Evolutionary conservation across 768 basidiomycete genomes (phyloP), one percentile per base, ranked within the genome.

Genomic region (Fibroporia radiculosa): DNA sequence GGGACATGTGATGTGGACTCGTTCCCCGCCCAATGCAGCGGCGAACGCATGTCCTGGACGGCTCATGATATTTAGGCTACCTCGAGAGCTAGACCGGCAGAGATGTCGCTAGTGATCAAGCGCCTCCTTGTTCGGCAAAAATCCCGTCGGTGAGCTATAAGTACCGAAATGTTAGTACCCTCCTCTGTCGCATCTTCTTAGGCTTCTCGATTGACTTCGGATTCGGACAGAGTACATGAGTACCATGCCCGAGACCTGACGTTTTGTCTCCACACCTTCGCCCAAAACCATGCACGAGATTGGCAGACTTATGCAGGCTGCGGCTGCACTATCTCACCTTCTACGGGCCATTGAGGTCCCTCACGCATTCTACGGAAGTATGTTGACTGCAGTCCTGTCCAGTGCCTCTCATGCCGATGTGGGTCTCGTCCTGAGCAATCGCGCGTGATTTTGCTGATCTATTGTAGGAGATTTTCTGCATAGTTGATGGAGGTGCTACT

Each of bases 341-440:
- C 77, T 92, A 41, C 66, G 57, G 50, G 63, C 70, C 27, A 66
- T 69, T 28, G 68, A 67, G 47, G 76, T 89, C 42, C 78, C 83
- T 8, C 88, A 92, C 57, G 89, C 87, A 24, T 90, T 91, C 63
- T 74, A 91, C 55, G 88, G 88, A 11, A 82, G 73, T 56, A 64
- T 88, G 47, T 65, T 88, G 52, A 77, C 79, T 25, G 82, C 88
- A 20, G 66, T 82, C 27, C 72, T 92, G 38, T 74, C 84, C 29
- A 79, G 79, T 53, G 73, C 65, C 54, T 68, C 79, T 33, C 75
- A 79, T 33, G 71, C 79, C 50, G 81, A 89, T 59, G 88, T 82
- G 56, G 47, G 77, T 72, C 5, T n/a, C n/a, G 42, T 25, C n/a
- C 22, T 45, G 36, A 34, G 13, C 45, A 16, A 41, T 5, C 44